These are phyloP conservation scores for Naematelia encephala DNA, from an alignment of 768 basidiomycete genomes.

Conservation along the genomic window DNA sequence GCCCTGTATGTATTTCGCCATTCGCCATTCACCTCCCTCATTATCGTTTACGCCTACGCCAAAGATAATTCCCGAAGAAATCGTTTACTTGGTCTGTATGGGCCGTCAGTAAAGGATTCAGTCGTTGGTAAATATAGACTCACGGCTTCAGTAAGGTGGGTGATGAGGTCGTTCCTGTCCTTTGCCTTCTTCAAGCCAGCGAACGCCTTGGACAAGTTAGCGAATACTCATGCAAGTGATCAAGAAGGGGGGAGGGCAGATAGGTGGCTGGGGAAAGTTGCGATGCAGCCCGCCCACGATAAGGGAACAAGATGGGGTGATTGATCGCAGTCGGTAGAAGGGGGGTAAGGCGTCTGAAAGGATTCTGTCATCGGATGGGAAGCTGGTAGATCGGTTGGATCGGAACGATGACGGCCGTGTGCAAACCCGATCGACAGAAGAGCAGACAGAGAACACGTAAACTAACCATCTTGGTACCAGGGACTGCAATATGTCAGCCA, in stretches of 20 bases:
- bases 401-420: no score
- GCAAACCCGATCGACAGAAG: neutral
- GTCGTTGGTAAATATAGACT: constrained; percentile 12
- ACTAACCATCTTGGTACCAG: neutral
- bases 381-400: neutral
- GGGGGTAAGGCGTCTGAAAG: neutral
- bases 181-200: constrained; percentile 98
- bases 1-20: no score
- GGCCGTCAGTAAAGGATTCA: neutral
- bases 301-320: neutral
- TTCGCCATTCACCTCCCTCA: no score
- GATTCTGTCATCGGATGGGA: neutral
- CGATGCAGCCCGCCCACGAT: constrained; percentile 3
- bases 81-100: neutral
- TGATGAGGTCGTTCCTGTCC: constrained; percentile 91
- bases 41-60: neutral
- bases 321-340: neutral
- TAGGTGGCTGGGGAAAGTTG: no score
- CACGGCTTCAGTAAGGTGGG: constrained; percentile 50
- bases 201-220: constrained; percentile 62
- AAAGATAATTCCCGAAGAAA: neutral
- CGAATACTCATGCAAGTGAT: neutral
- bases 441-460: neutral
- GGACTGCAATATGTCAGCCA: neutral
- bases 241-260: neutral